These are phyloP conservation scores for Salix dunnii DNA, from an alignment of 345 rosid genomes.

Conservation along the genomic window DNA sequence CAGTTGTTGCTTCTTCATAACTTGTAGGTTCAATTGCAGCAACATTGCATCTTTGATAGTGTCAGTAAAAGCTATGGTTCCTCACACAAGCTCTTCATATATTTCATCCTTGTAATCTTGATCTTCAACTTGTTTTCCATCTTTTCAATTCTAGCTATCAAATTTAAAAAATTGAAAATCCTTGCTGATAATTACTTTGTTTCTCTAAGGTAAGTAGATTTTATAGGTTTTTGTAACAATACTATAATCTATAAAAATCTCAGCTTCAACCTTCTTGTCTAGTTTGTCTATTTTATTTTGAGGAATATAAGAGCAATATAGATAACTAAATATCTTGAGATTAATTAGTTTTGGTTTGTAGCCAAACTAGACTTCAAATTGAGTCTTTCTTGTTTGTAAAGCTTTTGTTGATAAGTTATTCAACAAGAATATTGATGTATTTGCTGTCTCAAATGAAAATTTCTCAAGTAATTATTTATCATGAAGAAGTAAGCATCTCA, in stretches of 20 bases:
- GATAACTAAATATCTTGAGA: neutral
- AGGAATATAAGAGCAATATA: neutral
- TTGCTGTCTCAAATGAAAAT: too few species aligned
- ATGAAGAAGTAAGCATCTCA: too few species aligned
- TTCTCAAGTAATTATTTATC: too few species aligned
- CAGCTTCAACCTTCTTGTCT: neutral
- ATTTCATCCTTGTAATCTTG: neutral
- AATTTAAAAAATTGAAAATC: neutral
- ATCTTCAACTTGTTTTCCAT: neutral
- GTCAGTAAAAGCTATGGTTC: neutral
- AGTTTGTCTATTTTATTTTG: neutral
- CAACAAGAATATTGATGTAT: too few species aligned
- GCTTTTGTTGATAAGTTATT: too few species aligned
- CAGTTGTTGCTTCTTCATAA: neutral
- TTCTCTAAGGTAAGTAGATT: neutral
- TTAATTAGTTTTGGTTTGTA: neutral
- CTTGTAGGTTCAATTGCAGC: neutral
- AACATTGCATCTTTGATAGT: neutral
- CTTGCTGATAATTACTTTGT: neutral
- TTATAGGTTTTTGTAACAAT: neutral
- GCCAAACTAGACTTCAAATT: neutral
- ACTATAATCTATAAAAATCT: neutral
- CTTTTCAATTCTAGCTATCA: neutral
- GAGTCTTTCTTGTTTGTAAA: too few species aligned
- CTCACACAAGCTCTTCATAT: neutral